These are phyloP conservation scores for Collybia sordida DNA, from an alignment of 768 basidiomycete species.

Conservation along the genomic window DNA sequence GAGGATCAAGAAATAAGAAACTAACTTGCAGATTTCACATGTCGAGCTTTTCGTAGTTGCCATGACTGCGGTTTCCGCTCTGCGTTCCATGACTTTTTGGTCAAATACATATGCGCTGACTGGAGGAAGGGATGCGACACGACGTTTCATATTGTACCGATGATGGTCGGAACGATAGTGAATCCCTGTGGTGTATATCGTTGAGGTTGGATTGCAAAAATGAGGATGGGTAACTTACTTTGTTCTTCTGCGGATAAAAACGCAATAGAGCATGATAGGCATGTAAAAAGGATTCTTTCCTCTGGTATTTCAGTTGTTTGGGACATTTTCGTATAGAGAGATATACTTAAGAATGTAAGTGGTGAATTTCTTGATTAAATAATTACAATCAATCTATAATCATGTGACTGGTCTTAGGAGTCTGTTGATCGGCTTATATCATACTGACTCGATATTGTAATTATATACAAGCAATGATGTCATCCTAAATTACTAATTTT, in stretches of 20 bases:
- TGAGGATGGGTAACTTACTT: slow-evolving; percentile 42
- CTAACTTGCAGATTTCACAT: slow-evolving; percentile 87
- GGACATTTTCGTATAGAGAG: slow-evolving; percentile 27
- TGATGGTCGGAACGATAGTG: slow-evolving; percentile 97
- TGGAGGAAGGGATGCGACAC: slow-evolving; percentile 87
- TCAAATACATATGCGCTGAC: slow-evolving; percentile 78
- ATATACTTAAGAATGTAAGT: background rate
- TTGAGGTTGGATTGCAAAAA: slow-evolving; percentile 4
- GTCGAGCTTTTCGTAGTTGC: slow-evolving; percentile 55
- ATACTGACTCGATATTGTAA: background rate
- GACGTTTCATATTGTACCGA: slow-evolving; percentile 97
- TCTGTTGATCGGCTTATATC: slow-evolving; percentile 1
- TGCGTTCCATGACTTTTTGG: slow-evolving; percentile 82
- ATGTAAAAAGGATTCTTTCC: slow-evolving; percentile 65
- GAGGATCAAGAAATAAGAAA: slow-evolving; percentile 11
- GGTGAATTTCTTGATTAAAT: too few species aligned
- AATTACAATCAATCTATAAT: background rate
- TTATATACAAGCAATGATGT: background rate
- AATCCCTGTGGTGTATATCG: slow-evolving; percentile 43
- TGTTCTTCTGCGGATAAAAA: slow-evolving; percentile 84
- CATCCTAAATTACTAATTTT: slow-evolving; percentile 18
- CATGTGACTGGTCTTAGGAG: too few species aligned
- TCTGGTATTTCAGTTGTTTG: slow-evolving; percentile 9
- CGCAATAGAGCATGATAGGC: slow-evolving; percentile 87
- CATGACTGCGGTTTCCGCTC: slow-evolving; percentile 71